phyloP scores from a whole-genome alignment of 148 eudicot genomes.

The Fallopia convolvulus region DNA sequence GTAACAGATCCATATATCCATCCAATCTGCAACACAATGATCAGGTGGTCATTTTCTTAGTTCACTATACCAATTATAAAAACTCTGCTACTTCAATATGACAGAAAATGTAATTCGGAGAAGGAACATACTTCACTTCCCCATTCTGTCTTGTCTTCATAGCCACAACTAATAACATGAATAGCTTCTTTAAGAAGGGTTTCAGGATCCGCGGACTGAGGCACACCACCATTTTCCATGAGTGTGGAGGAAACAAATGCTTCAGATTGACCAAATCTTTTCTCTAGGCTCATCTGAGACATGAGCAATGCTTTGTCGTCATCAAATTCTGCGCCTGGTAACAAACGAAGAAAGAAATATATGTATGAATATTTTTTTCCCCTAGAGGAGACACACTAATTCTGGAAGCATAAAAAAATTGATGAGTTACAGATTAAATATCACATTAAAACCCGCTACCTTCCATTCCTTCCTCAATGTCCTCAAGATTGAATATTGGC shows the following conservation, averaged over 20 bases:
- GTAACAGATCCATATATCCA: conserved; percentile 86
- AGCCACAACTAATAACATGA: conserved; percentile 60
- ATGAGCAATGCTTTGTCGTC: conserved; percentile 48
- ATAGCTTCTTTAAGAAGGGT: conserved; percentile 53
- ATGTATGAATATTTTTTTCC: not conserved
- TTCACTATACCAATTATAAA: not conserved
- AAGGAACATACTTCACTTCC: conserved; percentile 28
- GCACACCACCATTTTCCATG: conserved; percentile 58
- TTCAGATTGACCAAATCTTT: conserved; percentile 58
- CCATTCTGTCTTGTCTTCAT: conserved; percentile 62
- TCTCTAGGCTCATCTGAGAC: conserved; percentile 54
- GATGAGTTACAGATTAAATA: not conserved
- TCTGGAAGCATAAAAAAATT: not conserved
- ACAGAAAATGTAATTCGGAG: not conserved
- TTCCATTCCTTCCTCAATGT: conserved; percentile 47
- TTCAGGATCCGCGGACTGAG: conserved; percentile 38
- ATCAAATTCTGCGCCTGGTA: conserved; percentile 36
- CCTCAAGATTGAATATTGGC: conserved; percentile 41
- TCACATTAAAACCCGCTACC: conserved; percentile 14
- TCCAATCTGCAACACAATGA: conserved; percentile 44
- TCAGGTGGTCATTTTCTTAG: not conserved
- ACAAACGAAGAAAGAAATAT: not conserved
- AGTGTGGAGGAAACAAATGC: conserved; percentile 52
- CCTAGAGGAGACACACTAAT: not conserved
- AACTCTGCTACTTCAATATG: not conserved